Evolutionary conservation across 148 eudicot species (phyloP).

Genomic region (Arctostaphylos glauca): DNA sequence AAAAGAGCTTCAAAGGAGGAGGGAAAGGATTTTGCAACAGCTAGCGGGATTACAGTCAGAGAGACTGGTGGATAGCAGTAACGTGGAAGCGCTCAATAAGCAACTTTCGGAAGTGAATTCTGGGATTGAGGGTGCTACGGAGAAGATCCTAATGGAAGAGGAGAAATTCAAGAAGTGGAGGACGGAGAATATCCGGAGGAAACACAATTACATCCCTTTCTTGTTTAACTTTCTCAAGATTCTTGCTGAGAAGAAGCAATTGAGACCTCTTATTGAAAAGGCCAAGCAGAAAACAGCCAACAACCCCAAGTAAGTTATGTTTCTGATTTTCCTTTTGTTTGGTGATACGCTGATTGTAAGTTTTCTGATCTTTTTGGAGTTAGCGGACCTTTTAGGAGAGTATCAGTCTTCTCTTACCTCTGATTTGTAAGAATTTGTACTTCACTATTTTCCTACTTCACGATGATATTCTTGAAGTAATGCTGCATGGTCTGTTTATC

Average conservation of each 20-base stretch:
- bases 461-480: neutral
- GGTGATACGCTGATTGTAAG: neutral
- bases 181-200: slow-evolving; percentile 85
- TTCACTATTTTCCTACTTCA: neutral
- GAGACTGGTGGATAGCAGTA: slow-evolving; percentile 49
- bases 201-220: slow-evolving; percentile 92
- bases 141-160: slow-evolving; percentile 94
- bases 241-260: slow-evolving; percentile 96
- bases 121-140: slow-evolving; percentile 90
- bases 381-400: neutral
- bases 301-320: slow-evolving; percentile 35
- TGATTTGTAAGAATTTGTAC: neutral
- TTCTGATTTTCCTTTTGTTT: neutral
- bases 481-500: neutral
- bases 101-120: slow-evolving; percentile 73
- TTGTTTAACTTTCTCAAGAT: slow-evolving; percentile 90
- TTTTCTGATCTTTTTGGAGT: slow-evolving; percentile 2
- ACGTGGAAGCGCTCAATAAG: slow-evolving; percentile 59
- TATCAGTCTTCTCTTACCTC: neutral
- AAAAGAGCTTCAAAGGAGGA: slow-evolving; percentile 79
- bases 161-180: slow-evolving; percentile 97
- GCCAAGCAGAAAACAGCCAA: slow-evolving; percentile 75
- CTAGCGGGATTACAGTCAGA: slow-evolving; percentile 60
- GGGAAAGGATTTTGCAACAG: slow-evolving; percentile 84
- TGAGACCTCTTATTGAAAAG: slow-evolving; percentile 90